phyloP scores from a whole-genome alignment of 306 rosid species.

The Quercus variabilis region DNA sequence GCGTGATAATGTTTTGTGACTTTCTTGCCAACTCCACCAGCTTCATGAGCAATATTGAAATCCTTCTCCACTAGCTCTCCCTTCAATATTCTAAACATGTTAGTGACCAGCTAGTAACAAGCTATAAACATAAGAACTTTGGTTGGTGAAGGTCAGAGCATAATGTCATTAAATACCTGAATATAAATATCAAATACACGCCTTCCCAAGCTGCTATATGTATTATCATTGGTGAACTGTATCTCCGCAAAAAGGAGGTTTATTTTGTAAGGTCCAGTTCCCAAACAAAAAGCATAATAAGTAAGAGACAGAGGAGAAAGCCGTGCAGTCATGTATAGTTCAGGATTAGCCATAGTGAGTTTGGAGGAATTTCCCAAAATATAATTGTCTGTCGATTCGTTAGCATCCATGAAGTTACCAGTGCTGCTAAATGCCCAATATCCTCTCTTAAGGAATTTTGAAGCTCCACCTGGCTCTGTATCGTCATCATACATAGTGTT shows the following conservation, averaged over 20 bases:
- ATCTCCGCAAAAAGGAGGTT: slow-evolving; percentile 44
- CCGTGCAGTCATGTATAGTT: slow-evolving; percentile 42
- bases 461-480: background rate
- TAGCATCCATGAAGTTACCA: slow-evolving; percentile 26
- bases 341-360: slow-evolving; percentile 22
- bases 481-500: slow-evolving; percentile 16
- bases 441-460: background rate
- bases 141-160: background rate
- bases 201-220: slow-evolving; percentile 46
- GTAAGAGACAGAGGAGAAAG: slow-evolving; percentile 48
- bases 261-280: slow-evolving; percentile 35
- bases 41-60: slow-evolving; percentile 34
- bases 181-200: slow-evolving; percentile 43
- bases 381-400: background rate
- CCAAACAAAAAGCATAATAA: slow-evolving; percentile 38
- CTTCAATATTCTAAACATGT: slow-evolving; percentile 7
- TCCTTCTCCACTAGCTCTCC: slow-evolving; percentile 29
- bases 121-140: background rate
- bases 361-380: background rate
- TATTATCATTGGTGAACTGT: slow-evolving; percentile 8
- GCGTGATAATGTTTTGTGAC: background rate
- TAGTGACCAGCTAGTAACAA: background rate
- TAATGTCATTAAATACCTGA: slow-evolving; percentile 24
- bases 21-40: slow-evolving; percentile 26
- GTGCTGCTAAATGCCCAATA: slow-evolving; percentile 43